A percentile compares a stretch with the other conserved stretches of the same genome.
phyloP scores from a whole-genome alignment of 2,329 filamentous ascomycete species.

The Exserohilum turcica region DNA sequence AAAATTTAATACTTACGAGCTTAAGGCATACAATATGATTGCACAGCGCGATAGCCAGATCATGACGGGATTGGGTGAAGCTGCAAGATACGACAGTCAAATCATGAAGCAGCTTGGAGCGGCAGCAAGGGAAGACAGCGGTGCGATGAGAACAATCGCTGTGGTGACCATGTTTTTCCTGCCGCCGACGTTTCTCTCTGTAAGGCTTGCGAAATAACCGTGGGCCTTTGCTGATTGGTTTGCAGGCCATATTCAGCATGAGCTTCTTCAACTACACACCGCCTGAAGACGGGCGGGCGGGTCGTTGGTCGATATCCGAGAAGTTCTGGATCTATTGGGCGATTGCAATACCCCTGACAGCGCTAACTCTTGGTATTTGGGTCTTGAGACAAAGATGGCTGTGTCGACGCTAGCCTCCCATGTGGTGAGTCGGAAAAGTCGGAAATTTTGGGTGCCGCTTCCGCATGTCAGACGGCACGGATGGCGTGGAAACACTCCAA shows the following conservation, averaged over 20 bases:
- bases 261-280: constrained; percentile 27
- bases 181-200: constrained; percentile 27
- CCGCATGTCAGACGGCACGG: not conserved
- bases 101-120: constrained; percentile 20
- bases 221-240: not conserved
- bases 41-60: constrained; percentile 23
- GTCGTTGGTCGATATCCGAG: constrained; percentile 21
- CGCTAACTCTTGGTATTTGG: constrained; percentile 18
- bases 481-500: not conserved
- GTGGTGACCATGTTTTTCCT: constrained; percentile 29
- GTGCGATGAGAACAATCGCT: constrained; percentile 24
- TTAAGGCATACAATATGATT: constrained; percentile 25
- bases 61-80: constrained; percentile 21
- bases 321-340: constrained; percentile 30
- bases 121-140: constrained; percentile 21
- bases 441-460: not conserved
- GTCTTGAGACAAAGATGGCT: constrained; percentile 9
- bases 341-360: constrained; percentile 23
- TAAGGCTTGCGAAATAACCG: not conserved
- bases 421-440: not conserved
- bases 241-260: constrained; percentile 30
- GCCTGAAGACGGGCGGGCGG: not conserved
- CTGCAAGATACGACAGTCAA: constrained; percentile 18
- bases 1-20: not conserved
- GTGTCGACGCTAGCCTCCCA: not conserved